Evolutionary conservation across 306 rosid genomes (phyloP).

Genomic region (Rosa lucieae): DNA sequence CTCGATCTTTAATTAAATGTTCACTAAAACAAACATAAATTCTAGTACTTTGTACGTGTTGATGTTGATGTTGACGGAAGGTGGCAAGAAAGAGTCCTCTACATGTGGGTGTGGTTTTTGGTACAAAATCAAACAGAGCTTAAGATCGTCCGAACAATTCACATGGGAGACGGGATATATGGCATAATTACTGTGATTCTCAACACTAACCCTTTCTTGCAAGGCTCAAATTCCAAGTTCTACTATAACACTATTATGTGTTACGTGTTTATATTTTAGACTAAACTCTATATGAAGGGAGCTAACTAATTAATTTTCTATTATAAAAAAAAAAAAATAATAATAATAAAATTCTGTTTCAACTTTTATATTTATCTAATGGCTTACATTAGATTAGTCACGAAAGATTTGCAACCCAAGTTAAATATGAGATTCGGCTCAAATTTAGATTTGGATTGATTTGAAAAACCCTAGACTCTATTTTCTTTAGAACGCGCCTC

Average conservation of each 20-base stretch:
- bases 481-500: no score
- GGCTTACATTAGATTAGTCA: no score
- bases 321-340: no score
- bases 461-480: no score
- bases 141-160: slow-evolving; percentile 55
- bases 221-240: background rate
- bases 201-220: background rate
- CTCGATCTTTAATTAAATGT: background rate
- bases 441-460: no score
- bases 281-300: no score
- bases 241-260: background rate
- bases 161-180: slow-evolving; percentile 46
- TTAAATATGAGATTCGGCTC: background rate
- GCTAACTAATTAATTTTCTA: no score
- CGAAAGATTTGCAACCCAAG: background rate
- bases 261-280: no score
- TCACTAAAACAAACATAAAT: slow-evolving; percentile 21
- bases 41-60: slow-evolving; percentile 15
- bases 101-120: slow-evolving; percentile 68
- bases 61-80: slow-evolving; percentile 41
- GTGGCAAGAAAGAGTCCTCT: slow-evolving; percentile 35
- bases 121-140: slow-evolving; percentile 63
- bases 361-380: no score
- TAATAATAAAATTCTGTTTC: no score
- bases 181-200: background rate